Percentiles rank a stretch among this genome's conserved stretches.
phyloP scores from a whole-genome alignment of 331 rosid genomes.

The Rhamnella rubrinervis region DNA sequence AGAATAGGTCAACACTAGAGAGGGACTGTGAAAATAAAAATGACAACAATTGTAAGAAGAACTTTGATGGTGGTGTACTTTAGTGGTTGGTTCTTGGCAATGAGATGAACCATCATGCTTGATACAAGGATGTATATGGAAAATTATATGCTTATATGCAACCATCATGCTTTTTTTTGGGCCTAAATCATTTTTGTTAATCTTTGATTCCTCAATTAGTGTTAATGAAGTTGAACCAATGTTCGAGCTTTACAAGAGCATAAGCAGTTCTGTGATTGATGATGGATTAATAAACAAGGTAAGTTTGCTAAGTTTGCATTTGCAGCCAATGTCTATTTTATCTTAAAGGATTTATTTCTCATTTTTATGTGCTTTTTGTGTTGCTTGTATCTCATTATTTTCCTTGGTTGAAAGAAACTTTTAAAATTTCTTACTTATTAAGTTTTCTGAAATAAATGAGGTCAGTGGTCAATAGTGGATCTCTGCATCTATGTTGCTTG shows the following conservation, averaged over 20 bases:
- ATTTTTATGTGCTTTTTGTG: background rate
- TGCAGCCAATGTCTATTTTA: background rate
- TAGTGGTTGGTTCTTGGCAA: background rate
- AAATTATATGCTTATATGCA: background rate
- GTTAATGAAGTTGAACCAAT: conserved; percentile 93
- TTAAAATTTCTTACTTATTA: too few species aligned
- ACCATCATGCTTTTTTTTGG: too few species aligned
- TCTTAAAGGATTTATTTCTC: background rate
- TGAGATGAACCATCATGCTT: background rate
- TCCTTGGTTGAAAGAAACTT: too few species aligned
- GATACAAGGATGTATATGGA: background rate
- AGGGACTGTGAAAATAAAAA: background rate
- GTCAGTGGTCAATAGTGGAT: too few species aligned
- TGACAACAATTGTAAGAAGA: background rate
- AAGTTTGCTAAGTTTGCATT: conserved; percentile 22
- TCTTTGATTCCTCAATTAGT: conserved; percentile 50
- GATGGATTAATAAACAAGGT: conserved; percentile 95
- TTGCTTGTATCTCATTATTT: too few species aligned
- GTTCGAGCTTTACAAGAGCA: conserved; percentile 81
- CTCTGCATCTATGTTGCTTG: too few species aligned
- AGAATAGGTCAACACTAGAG: background rate
- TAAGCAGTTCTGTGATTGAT: conserved; percentile 74
- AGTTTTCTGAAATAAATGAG: too few species aligned
- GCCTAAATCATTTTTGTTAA: conserved; percentile 16
- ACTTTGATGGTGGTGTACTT: background rate